Conservation (phyloP, 176 grass and related monocot species). For the Poa annua region DNA sequence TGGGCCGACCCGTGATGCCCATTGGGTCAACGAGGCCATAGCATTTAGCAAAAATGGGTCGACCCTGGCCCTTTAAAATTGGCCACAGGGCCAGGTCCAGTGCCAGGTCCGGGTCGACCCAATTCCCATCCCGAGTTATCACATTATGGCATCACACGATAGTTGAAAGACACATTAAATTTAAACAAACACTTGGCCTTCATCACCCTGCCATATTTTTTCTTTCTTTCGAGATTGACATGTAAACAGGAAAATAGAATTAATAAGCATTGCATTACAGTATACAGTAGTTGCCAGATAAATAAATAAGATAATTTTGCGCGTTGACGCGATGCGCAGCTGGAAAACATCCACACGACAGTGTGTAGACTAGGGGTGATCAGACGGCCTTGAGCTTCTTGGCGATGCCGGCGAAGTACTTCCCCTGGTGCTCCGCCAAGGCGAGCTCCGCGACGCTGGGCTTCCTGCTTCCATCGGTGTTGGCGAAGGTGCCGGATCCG, state of each 20-base stretch:
- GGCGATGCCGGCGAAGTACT: slow-evolving; percentile 47
- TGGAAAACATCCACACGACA: not conserved
- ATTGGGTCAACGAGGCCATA: too few species aligned
- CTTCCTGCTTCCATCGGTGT: not conserved
- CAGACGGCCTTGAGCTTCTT: slow-evolving; percentile 56
- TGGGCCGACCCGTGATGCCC: too few species aligned
- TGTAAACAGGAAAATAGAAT: not conserved
- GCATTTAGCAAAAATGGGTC: too few species aligned
- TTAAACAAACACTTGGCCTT: not conserved
- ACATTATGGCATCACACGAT: not conserved
- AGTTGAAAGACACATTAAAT: not conserved
- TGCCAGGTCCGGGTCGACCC: too few species aligned
- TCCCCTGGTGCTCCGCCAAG: slow-evolving; percentile 49
- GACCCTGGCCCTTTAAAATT: too few species aligned
- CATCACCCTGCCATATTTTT: not conserved
- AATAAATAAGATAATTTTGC: not conserved
- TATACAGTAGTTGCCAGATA: not conserved
- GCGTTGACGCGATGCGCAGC: not conserved
- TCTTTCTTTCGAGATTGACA: not conserved
- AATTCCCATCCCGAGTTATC: too few species aligned
- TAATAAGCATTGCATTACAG: not conserved
- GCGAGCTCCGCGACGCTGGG: slow-evolving; percentile 40
- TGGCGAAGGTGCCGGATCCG: slow-evolving; percentile 43
- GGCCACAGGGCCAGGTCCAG: too few species aligned
- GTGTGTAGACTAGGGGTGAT: not conserved